Base-by-base conservation (phyloP, 208 protist species). In the Tritrichomonas musculus region DNA sequence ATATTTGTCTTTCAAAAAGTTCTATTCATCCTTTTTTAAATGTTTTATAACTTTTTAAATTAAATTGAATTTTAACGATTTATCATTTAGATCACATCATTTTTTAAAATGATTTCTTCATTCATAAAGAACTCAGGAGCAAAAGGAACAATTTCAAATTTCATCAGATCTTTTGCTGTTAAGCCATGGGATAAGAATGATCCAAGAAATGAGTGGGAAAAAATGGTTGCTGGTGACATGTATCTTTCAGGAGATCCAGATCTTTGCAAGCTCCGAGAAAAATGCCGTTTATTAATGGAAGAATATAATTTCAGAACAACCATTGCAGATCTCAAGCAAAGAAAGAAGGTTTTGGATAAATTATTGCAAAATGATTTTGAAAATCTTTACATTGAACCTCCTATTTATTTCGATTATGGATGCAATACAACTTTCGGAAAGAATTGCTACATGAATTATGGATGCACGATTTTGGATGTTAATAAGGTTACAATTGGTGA, bases 371-470 rank as follows among this genome's bases (percentile, higher is more conserved):
- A 64, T 30, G 53, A 69, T 47, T 95, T 95, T 33, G 92, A 93
- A n/a, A 92, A 92, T 9, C n/a, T 77, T 2, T 96, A 93, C 49
- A 96, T 97, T 0, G 95, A 96, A 41, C 95, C 95, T 0, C 95
- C 96, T 2, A 96, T 98, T 80, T 92, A 94, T n/a, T 97, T 93
- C 57, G 96, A 97, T 93, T 97, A 97, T 93, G 97, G 96, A 17
- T 95, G 75, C 30, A 95, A 97, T 94, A 96, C 97, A 41, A 82
- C 92, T 17, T 9, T 97, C n/a, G 96, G 96, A 14, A 93, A 96
- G n/a, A 92, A 93, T 77, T 94, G 97, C 41, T 96, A 96, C 93
- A 64, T 95, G 14, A 97, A 97, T 77, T 97, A 95, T 93, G 93
- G 95, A 64, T 97, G 95, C 93, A 94, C 95, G 3, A 93, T 97